Evolutionary conservation across 805 yeast genomes (phyloP).

Genomic region (Yarrowia sp.): DNA sequence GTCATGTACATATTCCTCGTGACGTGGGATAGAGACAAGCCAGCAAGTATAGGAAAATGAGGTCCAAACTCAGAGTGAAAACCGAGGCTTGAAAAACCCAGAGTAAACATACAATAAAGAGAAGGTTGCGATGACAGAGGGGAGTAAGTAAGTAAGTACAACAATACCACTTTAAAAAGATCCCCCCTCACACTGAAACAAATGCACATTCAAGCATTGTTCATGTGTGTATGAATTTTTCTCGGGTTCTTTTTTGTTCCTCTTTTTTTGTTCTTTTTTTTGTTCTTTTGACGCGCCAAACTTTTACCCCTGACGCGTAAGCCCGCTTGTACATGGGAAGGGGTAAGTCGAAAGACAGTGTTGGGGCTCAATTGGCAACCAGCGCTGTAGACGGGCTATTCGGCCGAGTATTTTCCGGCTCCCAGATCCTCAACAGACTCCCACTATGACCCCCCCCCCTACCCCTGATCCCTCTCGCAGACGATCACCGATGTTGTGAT

Average conservation of each 20-base stretch:
- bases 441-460: not conserved
- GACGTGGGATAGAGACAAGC: not conserved
- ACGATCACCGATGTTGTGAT: constrained; percentile 31
- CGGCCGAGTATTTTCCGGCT: not conserved
- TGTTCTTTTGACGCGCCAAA: constrained; percentile 37
- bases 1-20: constrained; percentile 15
- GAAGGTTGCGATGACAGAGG: too few species aligned
- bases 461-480: constrained; percentile 11
- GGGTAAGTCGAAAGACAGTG: not conserved
- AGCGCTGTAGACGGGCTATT: too few species aligned
- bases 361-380: not conserved
- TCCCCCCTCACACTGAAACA: too few species aligned
- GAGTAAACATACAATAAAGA: too few species aligned
- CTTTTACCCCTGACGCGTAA: constrained; percentile 38
- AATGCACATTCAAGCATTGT: too few species aligned
- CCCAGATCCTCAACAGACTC: not conserved
- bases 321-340: constrained; percentile 1
- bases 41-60: too few species aligned
- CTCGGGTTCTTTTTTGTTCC: too few species aligned
- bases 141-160: too few species aligned
- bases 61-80: not conserved
- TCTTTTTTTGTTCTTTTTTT: too few species aligned
- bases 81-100: not conserved
- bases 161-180: too few species aligned
- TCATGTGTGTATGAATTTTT: too few species aligned